phyloP scores from a whole-genome alignment of 2,329 filamentous ascomycete species.

The Fusarium irregulare region DNA sequence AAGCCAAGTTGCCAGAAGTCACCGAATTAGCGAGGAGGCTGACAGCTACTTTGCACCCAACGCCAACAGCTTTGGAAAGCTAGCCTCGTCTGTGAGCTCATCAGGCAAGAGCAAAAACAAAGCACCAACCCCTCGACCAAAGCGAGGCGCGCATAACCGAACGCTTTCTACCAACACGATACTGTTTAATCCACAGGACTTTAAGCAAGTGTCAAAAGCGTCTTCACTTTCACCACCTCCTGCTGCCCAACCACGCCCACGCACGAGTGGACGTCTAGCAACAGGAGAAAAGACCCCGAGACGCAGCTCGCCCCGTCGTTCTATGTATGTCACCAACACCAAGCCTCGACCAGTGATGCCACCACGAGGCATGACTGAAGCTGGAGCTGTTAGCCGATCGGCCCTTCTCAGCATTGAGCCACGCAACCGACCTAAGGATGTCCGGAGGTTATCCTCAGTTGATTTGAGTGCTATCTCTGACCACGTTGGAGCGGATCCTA shows the following conservation, averaged over 20 bases:
- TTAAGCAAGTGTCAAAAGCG: conserved; percentile 52
- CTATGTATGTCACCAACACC: conserved; percentile 57
- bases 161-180: conserved; percentile 86
- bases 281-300: conserved; percentile 54
- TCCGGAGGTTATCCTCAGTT: conserved; percentile 69
- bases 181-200: conserved; percentile 77
- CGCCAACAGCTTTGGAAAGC: conserved; percentile 55
- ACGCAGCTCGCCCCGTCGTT: conserved; percentile 61
- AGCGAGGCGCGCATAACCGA: conserved; percentile 69
- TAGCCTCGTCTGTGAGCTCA: conserved; percentile 51
- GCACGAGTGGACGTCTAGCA: conserved; percentile 51
- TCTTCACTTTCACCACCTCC: conserved; percentile 58
- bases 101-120: conserved; percentile 45
- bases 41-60: conserved; percentile 68
- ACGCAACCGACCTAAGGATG: conserved; percentile 53
- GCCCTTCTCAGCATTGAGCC: conserved; percentile 65
- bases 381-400: conserved; percentile 53
- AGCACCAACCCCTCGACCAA: conserved; percentile 51
- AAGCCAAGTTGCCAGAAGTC: conserved; percentile 45
- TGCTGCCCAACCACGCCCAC: conserved; percentile 49
- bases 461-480: conserved; percentile 82
- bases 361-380: conserved; percentile 51
- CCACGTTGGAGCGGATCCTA: conserved; percentile 67
- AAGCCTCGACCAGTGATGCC: conserved; percentile 69
- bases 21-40: conserved; percentile 49